Base-by-base conservation (phyloP, 805 yeast genomes). In the Brettanomyces nanus region DNA sequence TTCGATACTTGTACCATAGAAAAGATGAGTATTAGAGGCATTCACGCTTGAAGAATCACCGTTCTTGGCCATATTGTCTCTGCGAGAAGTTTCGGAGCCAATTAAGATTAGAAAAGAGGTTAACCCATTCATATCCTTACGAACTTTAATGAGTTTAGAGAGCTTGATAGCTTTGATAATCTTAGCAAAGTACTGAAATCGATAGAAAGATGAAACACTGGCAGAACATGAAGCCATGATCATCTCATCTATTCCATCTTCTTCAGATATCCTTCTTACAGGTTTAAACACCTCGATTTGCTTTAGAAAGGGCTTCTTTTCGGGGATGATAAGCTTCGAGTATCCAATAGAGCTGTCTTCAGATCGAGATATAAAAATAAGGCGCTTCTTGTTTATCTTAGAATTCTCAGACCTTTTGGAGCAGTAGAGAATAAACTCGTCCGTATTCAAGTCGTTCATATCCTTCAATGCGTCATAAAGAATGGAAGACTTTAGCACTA, bases 331-430 rank as follows among this genome's bases (percentile, higher is more conserved):
- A 17, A 85, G 62, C 49, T 80, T 78, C 28, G 85, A 77, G 36
- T 68, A 65, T 0, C 95, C 95, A 33, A 84, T 67, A n/a, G 60
- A 42, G 19, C 78, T 82, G 9, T 90, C 84, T 28, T 68, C 51
- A 3, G 63, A 58, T 37, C 46, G 69, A 0, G 92, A 80, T 4
- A 82, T 71, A 37, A 86, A 68, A 19, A 69, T 63, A 33, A 80
- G 56, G 44, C 64, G 68, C 26, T 68, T 63, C 4, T 56, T 45
- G 19, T 48, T 40, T 18, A 44, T 51, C 9, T 28, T 20, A 13
- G 19, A 14, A 6, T 28, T 26, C 9, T 20, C 33, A 7, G 22
- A 23, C 6, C 26, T n/a, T 19, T 60, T 53, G 11, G 64, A 59
- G 6, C 68, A 71, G 47, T 68, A 72, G 1, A 74, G 36, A 33